Base-by-base conservation (phyloP, 2,329 filamentous ascomycete genomes). In the Lanzia echinophila region DNA sequence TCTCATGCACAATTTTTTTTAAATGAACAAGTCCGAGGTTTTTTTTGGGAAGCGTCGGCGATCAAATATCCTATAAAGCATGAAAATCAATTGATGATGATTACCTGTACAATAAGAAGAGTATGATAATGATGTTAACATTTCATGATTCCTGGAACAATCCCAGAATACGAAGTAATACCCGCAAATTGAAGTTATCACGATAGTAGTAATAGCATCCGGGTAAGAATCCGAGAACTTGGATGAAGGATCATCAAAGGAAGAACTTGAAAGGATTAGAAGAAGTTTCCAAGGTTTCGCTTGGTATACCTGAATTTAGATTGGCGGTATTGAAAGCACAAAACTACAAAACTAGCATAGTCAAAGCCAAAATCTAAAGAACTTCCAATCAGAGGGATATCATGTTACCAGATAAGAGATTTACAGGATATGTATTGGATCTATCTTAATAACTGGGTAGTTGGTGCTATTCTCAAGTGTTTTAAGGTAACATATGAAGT, bases 151-250 rank as follows among this genome's bases (percentile, higher is more conserved):
- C 7, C 17, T 39, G 12, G 36, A 39, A 39, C 17, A n/a, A 17
- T 17, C 36, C 36, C 13, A 12, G 19, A 41, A 53, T 48, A 47
- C 50, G 33, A 47, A 47, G 42, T 11, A 45, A 36, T 39, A 39
- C 42, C 13, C 36, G 13, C 28, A 41, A 24, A 39, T 15, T 12
- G n/a, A 19, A 20, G 19, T n/a, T 42, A 42, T 20, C 39, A 8
- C 7, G 3, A 42, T 13, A 10, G 22, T 13, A 34, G 17, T 33
- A 19, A 39, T 32, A 41, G 43, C 42, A 20, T 53, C 43, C 50
- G 34, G 50, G 50, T 33, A 20, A 19, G 24, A 41, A 41, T 53
- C 50, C 50, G 50, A 53, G 50, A 47, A 34, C 50, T 53, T 53
- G 50, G 50, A 53, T 53, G 43, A 47, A 45, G 50, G 50, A 53